Percentiles rank a stretch among this genome's conserved stretches.
Conservation (phyloP, 257 asterid species). For the Solanum sitiens region DNA sequence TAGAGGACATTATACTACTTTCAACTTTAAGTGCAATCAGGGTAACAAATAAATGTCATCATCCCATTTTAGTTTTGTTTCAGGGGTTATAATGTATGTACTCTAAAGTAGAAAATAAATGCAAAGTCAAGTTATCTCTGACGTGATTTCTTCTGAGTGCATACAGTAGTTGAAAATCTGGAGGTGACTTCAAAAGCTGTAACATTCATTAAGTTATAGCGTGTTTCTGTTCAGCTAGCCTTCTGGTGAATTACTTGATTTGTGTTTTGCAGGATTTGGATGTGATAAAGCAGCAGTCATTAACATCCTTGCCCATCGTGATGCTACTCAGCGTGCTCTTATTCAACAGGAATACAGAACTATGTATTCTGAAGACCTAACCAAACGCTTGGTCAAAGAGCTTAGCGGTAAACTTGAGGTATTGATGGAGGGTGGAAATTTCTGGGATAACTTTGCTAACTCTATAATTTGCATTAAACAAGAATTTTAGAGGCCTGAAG, state of each 20-base stretch:
- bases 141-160: background rate
- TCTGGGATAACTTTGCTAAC: background rate
- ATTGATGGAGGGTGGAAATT: background rate
- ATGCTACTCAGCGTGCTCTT: slow-evolving; percentile 68
- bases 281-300: slow-evolving; percentile 79
- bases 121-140: background rate
- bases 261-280: slow-evolving; percentile 56
- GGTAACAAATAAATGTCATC: background rate
- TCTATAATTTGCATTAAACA: background rate
- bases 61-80: background rate
- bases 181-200: background rate
- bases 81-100: background rate
- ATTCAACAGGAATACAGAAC: slow-evolving; percentile 75
- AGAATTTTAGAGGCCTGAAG: background rate
- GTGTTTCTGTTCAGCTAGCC: background rate
- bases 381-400: slow-evolving; percentile 70
- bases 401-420: slow-evolving; percentile 81
- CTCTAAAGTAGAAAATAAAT: background rate
- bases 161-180: background rate
- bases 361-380: slow-evolving; percentile 64
- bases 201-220: background rate
- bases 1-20: background rate
- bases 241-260: background rate
- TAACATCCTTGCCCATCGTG: slow-evolving; percentile 79
- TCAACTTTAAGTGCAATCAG: background rate